These are phyloP conservation scores for Geosmithia putterillii DNA, from an alignment of 2,329 filamentous ascomycete species.

Conservation along the genomic window DNA sequence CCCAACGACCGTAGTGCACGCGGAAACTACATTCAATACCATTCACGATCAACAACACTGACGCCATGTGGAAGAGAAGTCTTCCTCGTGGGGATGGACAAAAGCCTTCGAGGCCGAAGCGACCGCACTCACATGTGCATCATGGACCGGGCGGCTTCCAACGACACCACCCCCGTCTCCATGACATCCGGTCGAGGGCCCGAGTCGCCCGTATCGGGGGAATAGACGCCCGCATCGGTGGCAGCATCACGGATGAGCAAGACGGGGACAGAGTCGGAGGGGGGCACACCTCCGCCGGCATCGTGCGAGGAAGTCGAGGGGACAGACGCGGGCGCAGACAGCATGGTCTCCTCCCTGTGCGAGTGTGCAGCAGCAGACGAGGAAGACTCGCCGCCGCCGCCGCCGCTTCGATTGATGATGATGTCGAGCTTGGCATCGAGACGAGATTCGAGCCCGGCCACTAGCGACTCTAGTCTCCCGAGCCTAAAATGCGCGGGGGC, in stretches of 20 bases:
- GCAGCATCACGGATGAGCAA: conserved; percentile 14
- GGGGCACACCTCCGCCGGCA: background rate
- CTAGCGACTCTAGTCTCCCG: background rate
- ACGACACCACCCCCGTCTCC: conserved; percentile 7
- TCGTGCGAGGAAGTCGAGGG: background rate
- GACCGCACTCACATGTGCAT: conserved; percentile 12
- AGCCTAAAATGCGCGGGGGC: background rate
- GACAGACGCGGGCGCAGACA: too few species aligned
- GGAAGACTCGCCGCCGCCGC: background rate
- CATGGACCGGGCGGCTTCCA: conserved; percentile 7
- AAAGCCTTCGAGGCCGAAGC: too few species aligned
- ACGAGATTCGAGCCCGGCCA: background rate
- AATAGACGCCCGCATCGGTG: conserved; percentile 10
- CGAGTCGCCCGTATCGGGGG: conserved; percentile 2
- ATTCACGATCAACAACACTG: background rate
- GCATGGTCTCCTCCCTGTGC: background rate
- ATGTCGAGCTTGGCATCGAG: conserved; percentile 3
- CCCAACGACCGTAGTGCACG: conserved; percentile 13
- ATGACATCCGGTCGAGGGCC: conserved; percentile 7
- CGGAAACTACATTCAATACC: conserved; percentile 8
- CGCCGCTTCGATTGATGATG: background rate
- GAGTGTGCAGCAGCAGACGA: background rate
- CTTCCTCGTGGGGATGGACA: too few species aligned
- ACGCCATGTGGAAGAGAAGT: too few species aligned
- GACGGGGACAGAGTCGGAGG: conserved; percentile 9